phyloP scores from a whole-genome alignment of 768 basidiomycete species.

The Agaricus blazei region DNA sequence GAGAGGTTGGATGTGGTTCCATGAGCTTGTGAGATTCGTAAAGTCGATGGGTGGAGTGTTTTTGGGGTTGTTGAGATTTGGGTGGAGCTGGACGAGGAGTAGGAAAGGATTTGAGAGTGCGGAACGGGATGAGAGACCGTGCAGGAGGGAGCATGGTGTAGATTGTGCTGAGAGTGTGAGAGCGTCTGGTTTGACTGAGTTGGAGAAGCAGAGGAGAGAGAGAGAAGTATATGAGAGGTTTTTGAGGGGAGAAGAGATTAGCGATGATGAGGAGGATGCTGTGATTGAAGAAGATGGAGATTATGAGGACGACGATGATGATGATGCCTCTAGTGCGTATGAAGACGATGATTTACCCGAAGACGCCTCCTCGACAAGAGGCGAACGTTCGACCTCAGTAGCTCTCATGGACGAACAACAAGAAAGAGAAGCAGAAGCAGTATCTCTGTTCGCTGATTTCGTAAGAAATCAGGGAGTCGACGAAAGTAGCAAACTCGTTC shows the following conservation, averaged over 20 bases:
- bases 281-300: constrained; percentile 26
- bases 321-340: constrained; percentile 20
- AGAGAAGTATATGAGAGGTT: constrained; percentile 50
- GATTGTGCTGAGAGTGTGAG: background rate
- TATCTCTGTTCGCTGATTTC: constrained; percentile 53
- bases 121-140: constrained; percentile 19
- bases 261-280: constrained; percentile 34
- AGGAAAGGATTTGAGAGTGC: constrained; percentile 10
- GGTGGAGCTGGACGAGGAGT: constrained; percentile 6
- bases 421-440: constrained; percentile 33
- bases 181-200: constrained; percentile 11
- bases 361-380: background rate
- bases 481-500: constrained; percentile 19
- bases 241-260: constrained; percentile 50
- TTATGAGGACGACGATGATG: constrained; percentile 19
- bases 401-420: constrained; percentile 10
- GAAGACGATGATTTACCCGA: constrained; percentile 14
- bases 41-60: constrained; percentile 5
- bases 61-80: constrained; percentile 3
- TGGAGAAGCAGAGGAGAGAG: constrained; percentile 21
- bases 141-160: background rate
- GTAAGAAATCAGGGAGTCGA: constrained; percentile 17
- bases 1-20: constrained; percentile 21
- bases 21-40: background rate
- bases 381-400: background rate